Evolutionary conservation across 2,329 filamentous ascomycete species (phyloP).

Genomic region (Botrytis fabae): DNA sequence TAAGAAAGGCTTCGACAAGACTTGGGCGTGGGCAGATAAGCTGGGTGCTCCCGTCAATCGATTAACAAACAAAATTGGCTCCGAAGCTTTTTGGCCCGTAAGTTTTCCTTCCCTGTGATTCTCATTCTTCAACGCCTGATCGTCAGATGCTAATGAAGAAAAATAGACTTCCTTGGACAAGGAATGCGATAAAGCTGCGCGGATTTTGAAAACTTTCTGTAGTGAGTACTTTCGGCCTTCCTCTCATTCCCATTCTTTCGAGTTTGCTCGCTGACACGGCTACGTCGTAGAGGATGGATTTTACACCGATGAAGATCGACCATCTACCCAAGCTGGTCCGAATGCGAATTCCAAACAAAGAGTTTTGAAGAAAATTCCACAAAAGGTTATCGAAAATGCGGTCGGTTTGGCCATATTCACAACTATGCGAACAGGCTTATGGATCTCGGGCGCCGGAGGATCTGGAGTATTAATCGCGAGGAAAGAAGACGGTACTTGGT

Average conservation of each 20-base stretch:
- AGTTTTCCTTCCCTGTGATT: not conserved
- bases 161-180: slow-evolving; percentile 67
- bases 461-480: slow-evolving; percentile 84
- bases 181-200: slow-evolving; percentile 87
- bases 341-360: slow-evolving; percentile 55
- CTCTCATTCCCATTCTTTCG: slow-evolving; percentile 14
- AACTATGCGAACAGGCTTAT: slow-evolving; percentile 89
- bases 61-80: slow-evolving; percentile 77
- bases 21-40: slow-evolving; percentile 68
- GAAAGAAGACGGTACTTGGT: slow-evolving; percentile 83
- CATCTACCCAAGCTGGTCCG: slow-evolving; percentile 40
- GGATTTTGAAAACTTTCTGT: slow-evolving; percentile 88
- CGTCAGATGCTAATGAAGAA: not conserved
- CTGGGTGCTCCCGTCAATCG: slow-evolving; percentile 74
- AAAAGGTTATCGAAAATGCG: slow-evolving; percentile 81
- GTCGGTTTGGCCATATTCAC: slow-evolving; percentile 93
- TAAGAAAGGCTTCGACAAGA: slow-evolving; percentile 73
- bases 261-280: slow-evolving; percentile 12
- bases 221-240: slow-evolving; percentile 53
- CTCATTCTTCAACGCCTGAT: not conserved
- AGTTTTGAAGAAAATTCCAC: slow-evolving; percentile 75
- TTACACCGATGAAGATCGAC: slow-evolving; percentile 54
- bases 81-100: slow-evolving; percentile 76
- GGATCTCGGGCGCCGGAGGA: slow-evolving; percentile 87
- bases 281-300: slow-evolving; percentile 61